Conservation (phyloP, 352 stramenopile species). For the Phytophthora gonapodyides region DNA sequence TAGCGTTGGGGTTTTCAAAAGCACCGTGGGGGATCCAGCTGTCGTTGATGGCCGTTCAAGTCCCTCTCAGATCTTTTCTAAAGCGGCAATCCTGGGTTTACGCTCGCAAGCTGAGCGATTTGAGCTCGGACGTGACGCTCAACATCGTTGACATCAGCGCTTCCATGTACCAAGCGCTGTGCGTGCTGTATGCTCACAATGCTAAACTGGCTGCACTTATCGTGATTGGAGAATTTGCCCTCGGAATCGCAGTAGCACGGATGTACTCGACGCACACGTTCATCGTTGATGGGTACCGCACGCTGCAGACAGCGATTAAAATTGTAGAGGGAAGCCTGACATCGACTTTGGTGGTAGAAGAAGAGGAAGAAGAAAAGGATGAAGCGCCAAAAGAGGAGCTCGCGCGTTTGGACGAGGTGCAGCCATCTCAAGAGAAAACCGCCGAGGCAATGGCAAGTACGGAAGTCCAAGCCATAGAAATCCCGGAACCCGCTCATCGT, state of each 20-base stretch:
- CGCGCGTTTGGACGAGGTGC: neutral
- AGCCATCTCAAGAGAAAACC: neutral
- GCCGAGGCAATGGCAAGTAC: neutral
- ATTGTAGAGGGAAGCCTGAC: conserved; percentile 33
- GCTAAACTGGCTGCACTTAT: conserved; percentile 24
- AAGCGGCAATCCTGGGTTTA: conserved; percentile 39
- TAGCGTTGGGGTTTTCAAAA: conserved; percentile 32
- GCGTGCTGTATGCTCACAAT: conserved; percentile 26
- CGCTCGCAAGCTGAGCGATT: conserved; percentile 39
- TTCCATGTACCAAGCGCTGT: conserved; percentile 39
- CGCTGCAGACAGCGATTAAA: conserved; percentile 35
- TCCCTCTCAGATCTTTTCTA: conserved; percentile 26
- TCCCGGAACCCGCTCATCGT: neutral
- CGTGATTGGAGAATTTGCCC: conserved; percentile 26
- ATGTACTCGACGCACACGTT: conserved; percentile 37
- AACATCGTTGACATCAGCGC: conserved; percentile 46
- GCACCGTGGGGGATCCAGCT: conserved; percentile 32
- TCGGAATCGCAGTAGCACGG: conserved; percentile 29
- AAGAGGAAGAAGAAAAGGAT: conserved; percentile 13
- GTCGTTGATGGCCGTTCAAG: conserved; percentile 29
- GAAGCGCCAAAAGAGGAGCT: conserved; percentile 1
- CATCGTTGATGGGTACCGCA: conserved; percentile 29
- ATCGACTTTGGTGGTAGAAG: conserved; percentile 12
- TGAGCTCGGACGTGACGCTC: conserved; percentile 52
- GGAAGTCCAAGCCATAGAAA: neutral